phyloP scores from a whole-genome alignment of 1,139 yeast genomes.

The Petasospora fabianii region DNA sequence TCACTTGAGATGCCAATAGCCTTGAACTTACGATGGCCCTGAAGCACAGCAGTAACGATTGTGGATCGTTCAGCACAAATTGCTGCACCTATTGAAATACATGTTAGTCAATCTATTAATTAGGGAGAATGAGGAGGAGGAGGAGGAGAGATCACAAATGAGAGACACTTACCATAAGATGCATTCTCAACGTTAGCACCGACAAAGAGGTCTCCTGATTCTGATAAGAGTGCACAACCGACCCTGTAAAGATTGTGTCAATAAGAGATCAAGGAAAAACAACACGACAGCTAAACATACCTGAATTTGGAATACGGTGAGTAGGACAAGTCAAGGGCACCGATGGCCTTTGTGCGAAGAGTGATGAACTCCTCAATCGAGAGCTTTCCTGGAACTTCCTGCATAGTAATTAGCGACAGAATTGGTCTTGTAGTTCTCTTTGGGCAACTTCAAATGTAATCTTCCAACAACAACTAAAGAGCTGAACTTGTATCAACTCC shows the following conservation, averaged over 20 bases:
- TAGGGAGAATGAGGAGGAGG: no score
- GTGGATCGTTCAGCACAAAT: slow-evolving; percentile 93
- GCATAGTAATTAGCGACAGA: no score
- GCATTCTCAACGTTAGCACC: slow-evolving; percentile 97
- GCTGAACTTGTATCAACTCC: no score
- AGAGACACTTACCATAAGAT: slow-evolving; percentile 64
- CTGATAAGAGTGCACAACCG: slow-evolving; percentile 69
- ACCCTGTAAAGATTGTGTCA: slow-evolving; percentile 44
- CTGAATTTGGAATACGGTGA: slow-evolving; percentile 81
- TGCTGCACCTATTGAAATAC: slow-evolving; percentile 47
- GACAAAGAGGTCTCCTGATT: slow-evolving; percentile 42
- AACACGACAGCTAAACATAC: slow-evolving; percentile 33
- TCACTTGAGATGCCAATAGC: slow-evolving; percentile 77
- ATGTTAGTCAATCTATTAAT: neutral
- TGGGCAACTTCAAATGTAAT: no score
- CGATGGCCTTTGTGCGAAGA: slow-evolving; percentile 11
- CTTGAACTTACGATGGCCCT: slow-evolving; percentile 44
- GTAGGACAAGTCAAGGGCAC: slow-evolving; percentile 56
- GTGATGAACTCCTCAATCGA: slow-evolving; percentile 7
- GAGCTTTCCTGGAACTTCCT: slow-evolving; percentile 6
- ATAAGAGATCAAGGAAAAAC: slow-evolving; percentile 25
- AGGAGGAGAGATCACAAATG: no score
- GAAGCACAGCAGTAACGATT: slow-evolving; percentile 57
- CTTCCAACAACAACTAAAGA: no score
- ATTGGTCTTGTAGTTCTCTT: no score